Percentiles rank a stretch among this genome's conserved stretches.
Conservation (phyloP, 805 yeast species). For the Metschnikowia amazonensis region DNA sequence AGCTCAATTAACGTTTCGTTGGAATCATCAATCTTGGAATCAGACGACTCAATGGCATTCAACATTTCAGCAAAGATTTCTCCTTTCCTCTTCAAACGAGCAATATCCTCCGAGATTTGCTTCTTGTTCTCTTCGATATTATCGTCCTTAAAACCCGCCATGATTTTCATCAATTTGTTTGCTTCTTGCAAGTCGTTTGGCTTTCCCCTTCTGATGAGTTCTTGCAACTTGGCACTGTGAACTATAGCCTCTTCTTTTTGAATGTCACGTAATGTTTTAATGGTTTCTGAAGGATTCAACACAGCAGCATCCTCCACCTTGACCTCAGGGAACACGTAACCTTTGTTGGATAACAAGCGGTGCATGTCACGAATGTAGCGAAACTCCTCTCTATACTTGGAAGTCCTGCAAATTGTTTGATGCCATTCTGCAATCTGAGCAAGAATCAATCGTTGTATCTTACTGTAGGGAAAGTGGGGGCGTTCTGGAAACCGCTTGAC, state of each 20-base stretch:
- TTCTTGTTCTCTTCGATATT: constrained; percentile 68
- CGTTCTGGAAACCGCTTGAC: constrained; percentile 92
- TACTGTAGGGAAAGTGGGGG: constrained; percentile 81
- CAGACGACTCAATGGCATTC: constrained; percentile 40
- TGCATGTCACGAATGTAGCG: constrained; percentile 96
- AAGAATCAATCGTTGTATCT: constrained; percentile 78
- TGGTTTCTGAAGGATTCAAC: constrained; percentile 79
- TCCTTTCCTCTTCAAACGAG: constrained; percentile 77
- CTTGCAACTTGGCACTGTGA: constrained; percentile 93
- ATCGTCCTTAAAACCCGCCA: constrained; percentile 96
- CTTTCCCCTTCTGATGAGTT: constrained; percentile 88
- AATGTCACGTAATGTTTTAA: constrained; percentile 84
- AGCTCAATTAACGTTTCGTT: constrained; percentile 80
- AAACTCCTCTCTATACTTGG: constrained; percentile 86
- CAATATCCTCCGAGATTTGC: constrained; percentile 77
- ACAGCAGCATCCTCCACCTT: constrained; percentile 90
- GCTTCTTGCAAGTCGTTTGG: constrained; percentile 96
- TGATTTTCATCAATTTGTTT: constrained; percentile 90
- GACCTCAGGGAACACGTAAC: constrained; percentile 89
- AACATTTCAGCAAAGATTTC: constrained; percentile 88
- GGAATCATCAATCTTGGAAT: constrained; percentile 38
- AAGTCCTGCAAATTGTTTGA: constrained; percentile 86
- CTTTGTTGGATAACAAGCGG: constrained; percentile 81
- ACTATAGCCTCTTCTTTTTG: constrained; percentile 91
- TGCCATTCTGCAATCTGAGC: constrained; percentile 97